Evolutionary conservation across 139 green algal genomes (phyloP).

Genomic region (Yamagishiella unicocca): DNA sequence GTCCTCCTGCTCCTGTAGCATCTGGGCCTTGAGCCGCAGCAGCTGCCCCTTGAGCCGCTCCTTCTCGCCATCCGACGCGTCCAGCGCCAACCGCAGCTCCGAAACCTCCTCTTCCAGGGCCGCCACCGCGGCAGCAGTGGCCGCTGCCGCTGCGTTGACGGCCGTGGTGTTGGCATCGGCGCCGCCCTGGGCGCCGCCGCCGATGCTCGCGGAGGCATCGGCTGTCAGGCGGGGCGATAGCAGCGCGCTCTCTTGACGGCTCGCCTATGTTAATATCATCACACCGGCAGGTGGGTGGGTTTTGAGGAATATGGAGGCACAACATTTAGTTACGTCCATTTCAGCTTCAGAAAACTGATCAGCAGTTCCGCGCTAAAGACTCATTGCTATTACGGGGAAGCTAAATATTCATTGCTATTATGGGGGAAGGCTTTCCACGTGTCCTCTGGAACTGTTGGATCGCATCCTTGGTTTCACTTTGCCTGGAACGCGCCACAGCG

Average conservation of each 20-base stretch:
- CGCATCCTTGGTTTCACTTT: too few species aligned
- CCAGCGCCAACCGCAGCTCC: slow-evolving; percentile 34
- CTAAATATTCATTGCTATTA: too few species aligned
- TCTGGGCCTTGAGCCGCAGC: slow-evolving; percentile 68
- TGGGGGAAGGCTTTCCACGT: too few species aligned
- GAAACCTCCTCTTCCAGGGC: slow-evolving; percentile 44
- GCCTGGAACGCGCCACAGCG: too few species aligned
- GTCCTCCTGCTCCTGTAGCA: slow-evolving; percentile 69
- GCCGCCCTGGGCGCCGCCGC: not conserved
- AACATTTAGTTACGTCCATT: too few species aligned
- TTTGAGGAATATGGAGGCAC: too few species aligned
- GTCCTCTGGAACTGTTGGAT: too few species aligned
- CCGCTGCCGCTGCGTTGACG: not conserved
- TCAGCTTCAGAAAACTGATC: too few species aligned
- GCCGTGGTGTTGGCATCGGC: not conserved
- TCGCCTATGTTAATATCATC: too few species aligned
- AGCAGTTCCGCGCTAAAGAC: too few species aligned
- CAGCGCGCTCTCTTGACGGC: slow-evolving; percentile 14
- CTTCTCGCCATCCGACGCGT: slow-evolving; percentile 44
- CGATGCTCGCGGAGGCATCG: not conserved
- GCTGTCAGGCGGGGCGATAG: not conserved
- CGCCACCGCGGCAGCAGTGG: not conserved
- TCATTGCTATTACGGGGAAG: too few species aligned
- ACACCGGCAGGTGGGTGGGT: too few species aligned
- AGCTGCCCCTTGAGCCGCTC: slow-evolving; percentile 55